Evolutionary conservation across 225 moss, liverwort and hornwort genomes (phyloP).

Genomic region (Neckera pumila): DNA sequence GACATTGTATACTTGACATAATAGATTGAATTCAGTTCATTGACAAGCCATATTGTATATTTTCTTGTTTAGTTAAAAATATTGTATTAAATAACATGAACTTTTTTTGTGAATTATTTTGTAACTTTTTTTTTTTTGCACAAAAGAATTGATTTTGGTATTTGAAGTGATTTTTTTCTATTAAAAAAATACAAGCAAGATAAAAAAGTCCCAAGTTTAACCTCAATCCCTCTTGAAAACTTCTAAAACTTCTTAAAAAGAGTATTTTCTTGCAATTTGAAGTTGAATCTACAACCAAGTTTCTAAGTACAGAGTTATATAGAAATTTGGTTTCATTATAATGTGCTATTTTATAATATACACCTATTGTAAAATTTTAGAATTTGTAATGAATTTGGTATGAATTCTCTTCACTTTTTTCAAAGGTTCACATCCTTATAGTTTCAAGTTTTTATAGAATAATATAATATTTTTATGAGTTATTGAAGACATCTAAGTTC

Average conservation of each 20-base stretch:
- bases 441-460: background rate
- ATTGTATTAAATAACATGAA: too few relatives aligned
- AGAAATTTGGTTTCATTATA: background rate
- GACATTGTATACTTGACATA: background rate
- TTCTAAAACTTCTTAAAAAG: background rate
- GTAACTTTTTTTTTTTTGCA: background rate
- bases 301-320: background rate
- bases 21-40: background rate
- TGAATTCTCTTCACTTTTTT: background rate
- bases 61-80: background rate
- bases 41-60: background rate
- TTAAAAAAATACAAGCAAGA: background rate
- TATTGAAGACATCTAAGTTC: background rate
- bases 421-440: background rate
- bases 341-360: background rate
- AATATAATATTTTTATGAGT: background rate
- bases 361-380: background rate
- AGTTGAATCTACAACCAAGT: background rate
- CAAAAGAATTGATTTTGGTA: background rate
- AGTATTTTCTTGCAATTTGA: background rate
- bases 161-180: background rate
- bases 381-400: background rate
- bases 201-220: background rate
- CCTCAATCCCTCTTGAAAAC: background rate
- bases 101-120: fast-evolving